Evolutionary conservation across 306 rosid genomes (phyloP).

Genomic region (Quercus bicolor): DNA sequence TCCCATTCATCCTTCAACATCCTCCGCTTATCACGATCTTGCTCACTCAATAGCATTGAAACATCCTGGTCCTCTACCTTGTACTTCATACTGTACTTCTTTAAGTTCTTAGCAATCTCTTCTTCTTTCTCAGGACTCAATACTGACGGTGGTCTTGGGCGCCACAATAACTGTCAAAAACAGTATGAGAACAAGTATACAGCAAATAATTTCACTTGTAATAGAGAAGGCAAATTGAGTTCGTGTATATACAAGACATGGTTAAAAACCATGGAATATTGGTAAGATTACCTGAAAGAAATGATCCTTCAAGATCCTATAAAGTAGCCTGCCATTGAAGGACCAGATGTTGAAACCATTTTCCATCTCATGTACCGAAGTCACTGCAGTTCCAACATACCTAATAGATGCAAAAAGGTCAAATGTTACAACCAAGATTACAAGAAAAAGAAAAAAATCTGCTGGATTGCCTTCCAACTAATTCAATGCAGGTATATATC

Average conservation of each 20-base stretch:
- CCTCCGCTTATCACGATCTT: constrained; percentile 77
- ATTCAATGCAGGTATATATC: too few species aligned
- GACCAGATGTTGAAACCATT: constrained; percentile 94
- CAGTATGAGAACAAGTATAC: background rate
- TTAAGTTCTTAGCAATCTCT: constrained; percentile 81
- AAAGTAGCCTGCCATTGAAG: constrained; percentile 76
- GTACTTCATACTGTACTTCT: constrained; percentile 84
- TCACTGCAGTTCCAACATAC: constrained; percentile 85
- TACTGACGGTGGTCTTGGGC: constrained; percentile 81
- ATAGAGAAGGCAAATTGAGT: background rate
- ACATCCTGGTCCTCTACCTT: constrained; percentile 90
- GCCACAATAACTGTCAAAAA: constrained; percentile 65
- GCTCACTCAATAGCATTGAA: constrained; percentile 69
- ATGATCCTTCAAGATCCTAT: constrained; percentile 71
- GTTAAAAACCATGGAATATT: background rate
- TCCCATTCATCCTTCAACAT: constrained; percentile 86
- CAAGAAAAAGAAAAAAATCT: background rate
- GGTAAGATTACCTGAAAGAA: constrained; percentile 64
- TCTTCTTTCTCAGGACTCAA: constrained; percentile 82
- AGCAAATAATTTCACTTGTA: background rate
- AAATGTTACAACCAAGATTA: background rate
- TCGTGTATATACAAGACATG: too few species aligned
- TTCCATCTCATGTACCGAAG: constrained; percentile 95
- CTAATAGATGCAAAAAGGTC: constrained; percentile 28
- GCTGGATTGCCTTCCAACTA: too few species aligned